phyloP scores from a whole-genome alignment of 2,329 filamentous ascomycete genomes.

The Alternaria viburni region DNA sequence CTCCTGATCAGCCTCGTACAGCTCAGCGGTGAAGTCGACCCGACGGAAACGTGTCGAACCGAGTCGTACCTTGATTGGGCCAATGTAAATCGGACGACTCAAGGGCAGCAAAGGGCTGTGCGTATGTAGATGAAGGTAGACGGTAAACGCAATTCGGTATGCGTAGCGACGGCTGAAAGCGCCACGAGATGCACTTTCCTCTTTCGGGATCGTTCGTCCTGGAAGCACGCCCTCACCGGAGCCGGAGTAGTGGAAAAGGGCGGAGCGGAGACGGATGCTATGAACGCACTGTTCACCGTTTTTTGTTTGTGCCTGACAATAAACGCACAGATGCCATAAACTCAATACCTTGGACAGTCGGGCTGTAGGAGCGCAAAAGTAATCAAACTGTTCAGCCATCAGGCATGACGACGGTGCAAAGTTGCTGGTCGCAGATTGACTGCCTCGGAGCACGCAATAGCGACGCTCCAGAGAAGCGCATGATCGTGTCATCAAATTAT shows the following conservation, averaged over 20 bases:
- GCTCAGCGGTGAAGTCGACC: slow-evolving; percentile 26
- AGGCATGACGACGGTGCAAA: neutral
- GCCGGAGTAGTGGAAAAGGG: slow-evolving; percentile 12
- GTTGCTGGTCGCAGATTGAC: neutral
- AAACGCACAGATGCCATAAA: neutral
- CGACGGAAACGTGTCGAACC: slow-evolving; percentile 18
- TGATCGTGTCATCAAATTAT: slow-evolving; percentile 22
- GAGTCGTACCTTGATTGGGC: slow-evolving; percentile 15
- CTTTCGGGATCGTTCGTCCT: slow-evolving; percentile 20
- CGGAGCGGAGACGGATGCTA: slow-evolving; percentile 17
- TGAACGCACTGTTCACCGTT: slow-evolving; percentile 6
- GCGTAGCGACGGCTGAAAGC: slow-evolving; percentile 27
- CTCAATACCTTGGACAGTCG: neutral
- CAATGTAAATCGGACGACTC: slow-evolving; percentile 14
- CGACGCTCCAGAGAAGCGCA: slow-evolving; percentile 4
- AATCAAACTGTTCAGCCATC: neutral
- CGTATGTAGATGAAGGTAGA: slow-evolving; percentile 10
- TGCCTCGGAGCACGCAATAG: neutral
- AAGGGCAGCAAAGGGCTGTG: slow-evolving; percentile 29
- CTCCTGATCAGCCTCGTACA: slow-evolving; percentile 19
- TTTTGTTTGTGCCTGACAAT: slow-evolving; percentile 8
- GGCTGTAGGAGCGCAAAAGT: neutral
- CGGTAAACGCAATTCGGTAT: slow-evolving; percentile 13
- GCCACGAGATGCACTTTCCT: slow-evolving; percentile 7
- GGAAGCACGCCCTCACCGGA: slow-evolving; percentile 7